Evolutionary conservation across 352 stramenopile species (phyloP), one percentile per base, ranked within the genome.

Genomic region (Pythium brassicae): DNA sequence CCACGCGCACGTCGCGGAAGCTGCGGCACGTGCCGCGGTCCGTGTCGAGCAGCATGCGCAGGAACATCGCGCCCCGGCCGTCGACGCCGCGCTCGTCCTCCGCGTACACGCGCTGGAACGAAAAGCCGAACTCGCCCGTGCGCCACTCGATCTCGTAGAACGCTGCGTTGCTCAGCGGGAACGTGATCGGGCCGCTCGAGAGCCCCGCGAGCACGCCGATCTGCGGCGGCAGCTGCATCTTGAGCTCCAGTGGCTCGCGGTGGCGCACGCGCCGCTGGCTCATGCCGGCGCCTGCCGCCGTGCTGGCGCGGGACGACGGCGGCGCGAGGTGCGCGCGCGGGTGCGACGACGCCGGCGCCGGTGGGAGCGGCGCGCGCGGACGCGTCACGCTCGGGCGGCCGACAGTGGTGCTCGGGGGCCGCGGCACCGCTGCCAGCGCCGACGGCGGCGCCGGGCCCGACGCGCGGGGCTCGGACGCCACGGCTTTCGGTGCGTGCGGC

Each of bases 41-140:
- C 50, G 79, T 89, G 61, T 89, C 82, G 25, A 89, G 71, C 46
- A 89, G 67, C 79, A 89, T 87, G 8, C 79, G 76, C 57, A 89
- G 59, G 44, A 78, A 89, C 50, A 87, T 71, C 35, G 66, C 56
- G 37, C 62, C 74, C 47, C 67, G 55, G n/a, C 74, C 68, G 42
- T 71, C 62, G 23, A 71, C 76, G 35, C 78, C 57, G 26, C 72
- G 69, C 26, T 78, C 66, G n/a, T n/a, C n/a, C 10, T 80, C 74
- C 3, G 76, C 59, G 66, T 86, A 87, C 5, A 89, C 73, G 29
- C 75, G 76, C 60, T 89, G 79, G 43, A 89, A 76, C 20, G 79
- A 89, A 44, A 86, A 89, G 4, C 76, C 79, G 61, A 89, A 89
- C 57, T 89, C 79, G 25, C 79, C 79, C 2, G 55, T 70, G 35